Conservation (phyloP, 1,139 yeast genomes). For the Nakaseomyces kungkrabaensis region DNA sequence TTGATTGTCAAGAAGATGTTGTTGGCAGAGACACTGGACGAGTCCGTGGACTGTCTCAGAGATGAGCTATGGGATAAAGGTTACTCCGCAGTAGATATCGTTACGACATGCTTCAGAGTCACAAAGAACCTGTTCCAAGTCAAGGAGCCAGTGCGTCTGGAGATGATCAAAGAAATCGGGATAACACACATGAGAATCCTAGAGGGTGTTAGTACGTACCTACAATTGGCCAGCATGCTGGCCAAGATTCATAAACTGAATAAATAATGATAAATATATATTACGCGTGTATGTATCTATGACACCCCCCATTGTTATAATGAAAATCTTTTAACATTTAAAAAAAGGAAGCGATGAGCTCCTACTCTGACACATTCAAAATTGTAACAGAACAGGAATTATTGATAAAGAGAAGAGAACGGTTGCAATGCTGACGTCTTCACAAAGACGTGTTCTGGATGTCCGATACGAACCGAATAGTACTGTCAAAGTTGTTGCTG, state of each 20-base stretch:
- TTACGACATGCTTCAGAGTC: slow-evolving; percentile 82
- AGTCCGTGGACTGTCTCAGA: slow-evolving; percentile 56
- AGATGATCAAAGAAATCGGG: slow-evolving; percentile 77
- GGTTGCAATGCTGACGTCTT: slow-evolving; percentile 21
- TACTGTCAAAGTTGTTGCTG: slow-evolving; percentile 47
- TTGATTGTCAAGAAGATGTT: slow-evolving; percentile 71
- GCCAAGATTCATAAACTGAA: slow-evolving; percentile 40
- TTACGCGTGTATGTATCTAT: too few relatives aligned
- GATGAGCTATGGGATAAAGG: slow-evolving; percentile 74
- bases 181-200: slow-evolving; percentile 82
- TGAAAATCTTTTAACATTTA: too few relatives aligned
- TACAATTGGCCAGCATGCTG: slow-evolving; percentile 77
- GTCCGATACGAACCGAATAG: slow-evolving; percentile 26
- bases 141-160: slow-evolving; percentile 58
- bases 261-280: not conserved
- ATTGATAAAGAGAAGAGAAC: too few relatives aligned
- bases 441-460: slow-evolving; percentile 28
- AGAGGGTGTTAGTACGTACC: slow-evolving; percentile 83
- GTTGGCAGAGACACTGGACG: slow-evolving; percentile 51
- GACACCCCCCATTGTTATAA: too few relatives aligned
- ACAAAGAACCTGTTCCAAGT: slow-evolving; percentile 64
- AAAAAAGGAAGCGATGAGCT: not conserved
- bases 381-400: too few relatives aligned
- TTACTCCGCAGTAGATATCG: slow-evolving; percentile 86
- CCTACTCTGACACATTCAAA: too few relatives aligned